A percentile compares a stretch with the other conserved stretches of the same genome.
Conservation (phyloP, 768 basidiomycete genomes). For the Clitopilus hobsonii region DNA sequence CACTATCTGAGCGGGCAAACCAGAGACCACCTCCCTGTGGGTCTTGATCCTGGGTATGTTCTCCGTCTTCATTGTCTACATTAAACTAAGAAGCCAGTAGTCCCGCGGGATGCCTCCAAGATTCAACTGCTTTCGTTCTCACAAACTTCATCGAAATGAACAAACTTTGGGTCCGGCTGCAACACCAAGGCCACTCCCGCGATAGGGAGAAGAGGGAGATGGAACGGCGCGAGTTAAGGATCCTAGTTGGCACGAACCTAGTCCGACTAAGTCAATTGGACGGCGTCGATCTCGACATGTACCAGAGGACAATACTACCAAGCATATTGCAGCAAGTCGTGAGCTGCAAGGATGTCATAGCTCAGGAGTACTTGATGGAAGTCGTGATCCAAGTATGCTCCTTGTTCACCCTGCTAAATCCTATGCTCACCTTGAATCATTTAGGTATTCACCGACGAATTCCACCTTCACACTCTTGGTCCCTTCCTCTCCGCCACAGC, state of each 20-base stretch:
- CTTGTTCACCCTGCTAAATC: not conserved
- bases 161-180: constrained; percentile 98
- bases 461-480: constrained; percentile 93
- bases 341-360: constrained; percentile 97
- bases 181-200: constrained; percentile 95
- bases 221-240: constrained; percentile 92
- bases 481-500: constrained; percentile 96
- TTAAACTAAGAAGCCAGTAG: constrained; percentile 30
- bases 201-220: constrained; percentile 97
- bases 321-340: constrained; percentile 96
- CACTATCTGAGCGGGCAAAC: constrained; percentile 98
- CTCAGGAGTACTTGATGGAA: constrained; percentile 99
- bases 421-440: constrained; percentile 3
- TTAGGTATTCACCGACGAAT: constrained; percentile 98
- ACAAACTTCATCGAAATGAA: constrained; percentile 99
- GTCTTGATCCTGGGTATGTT: constrained; percentile 72
- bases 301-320: constrained; percentile 80
- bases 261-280: constrained; percentile 94
- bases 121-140: constrained; percentile 92
- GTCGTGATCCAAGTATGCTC: constrained; percentile 89
- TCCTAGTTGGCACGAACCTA: constrained; percentile 96
- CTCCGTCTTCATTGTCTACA: constrained; percentile 4
- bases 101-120: constrained; percentile 84
- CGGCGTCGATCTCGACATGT: constrained; percentile 93
- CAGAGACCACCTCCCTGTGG: constrained; percentile 91